Conservation (phyloP, 1,284 basidiomycete genomes). For the Puccinia novopanici region DNA sequence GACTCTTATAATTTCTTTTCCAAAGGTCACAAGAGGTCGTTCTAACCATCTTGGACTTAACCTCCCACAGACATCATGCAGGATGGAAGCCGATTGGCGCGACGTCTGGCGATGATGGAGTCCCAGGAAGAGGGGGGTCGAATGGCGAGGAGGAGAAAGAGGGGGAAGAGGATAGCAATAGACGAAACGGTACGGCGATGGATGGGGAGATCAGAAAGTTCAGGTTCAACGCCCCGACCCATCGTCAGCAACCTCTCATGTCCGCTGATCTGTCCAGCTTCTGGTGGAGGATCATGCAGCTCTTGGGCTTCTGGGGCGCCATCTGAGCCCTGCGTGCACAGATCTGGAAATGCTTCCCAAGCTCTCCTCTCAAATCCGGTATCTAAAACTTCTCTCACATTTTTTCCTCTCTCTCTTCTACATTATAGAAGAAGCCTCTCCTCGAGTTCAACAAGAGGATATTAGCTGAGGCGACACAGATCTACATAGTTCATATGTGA, state of each 20-base stretch:
- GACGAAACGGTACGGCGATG: not conserved
- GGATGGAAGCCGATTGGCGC: slow-evolving; percentile 40
- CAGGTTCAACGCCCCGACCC: slow-evolving; percentile 4
- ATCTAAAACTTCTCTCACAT: no score
- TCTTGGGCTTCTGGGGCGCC: slow-evolving; percentile 33
- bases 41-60: not conserved
- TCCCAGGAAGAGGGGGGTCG: not conserved
- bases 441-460: no score
- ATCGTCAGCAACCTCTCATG: slow-evolving; percentile 17
- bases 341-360: no score
- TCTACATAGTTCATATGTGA: no score
- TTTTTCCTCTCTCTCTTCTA: no score
- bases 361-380: no score
- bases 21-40: no score
- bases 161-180: not conserved
- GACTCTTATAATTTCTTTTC: no score
- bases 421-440: no score
- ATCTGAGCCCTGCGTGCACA: no score
- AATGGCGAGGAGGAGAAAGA: not conserved
- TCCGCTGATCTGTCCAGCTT: not conserved
- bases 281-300: slow-evolving; percentile 33
- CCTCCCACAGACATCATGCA: slow-evolving; percentile 33
- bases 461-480: no score
- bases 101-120: not conserved
- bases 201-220: not conserved